Evolutionary conservation across 352 stramenopile species (phyloP).

Genomic region (Pythium vanterpoolii): DNA sequence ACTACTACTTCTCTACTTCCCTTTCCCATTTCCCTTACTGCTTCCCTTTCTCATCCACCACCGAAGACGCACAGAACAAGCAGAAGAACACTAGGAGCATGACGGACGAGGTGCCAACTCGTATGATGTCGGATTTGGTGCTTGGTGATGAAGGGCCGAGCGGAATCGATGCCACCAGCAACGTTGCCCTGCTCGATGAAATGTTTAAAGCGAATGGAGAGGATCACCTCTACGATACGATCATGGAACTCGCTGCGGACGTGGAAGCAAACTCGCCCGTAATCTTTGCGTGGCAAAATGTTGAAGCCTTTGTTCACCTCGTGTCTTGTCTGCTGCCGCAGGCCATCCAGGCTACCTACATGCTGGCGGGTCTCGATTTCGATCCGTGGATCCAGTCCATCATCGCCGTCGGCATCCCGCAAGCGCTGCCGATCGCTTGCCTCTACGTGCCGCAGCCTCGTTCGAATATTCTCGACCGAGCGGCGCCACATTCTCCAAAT

Average conservation of each 20-base stretch:
- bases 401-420: constrained; percentile 16
- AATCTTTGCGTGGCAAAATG: constrained; percentile 25
- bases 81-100: no score
- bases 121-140: no score
- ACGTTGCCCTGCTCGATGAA: constrained; percentile 14
- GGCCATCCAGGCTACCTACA: constrained; percentile 8
- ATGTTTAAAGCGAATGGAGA: constrained; percentile 23
- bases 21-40: no score
- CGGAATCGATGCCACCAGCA: no score
- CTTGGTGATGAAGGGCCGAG: no score
- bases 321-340: constrained; percentile 19
- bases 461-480: constrained; percentile 21
- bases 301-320: constrained; percentile 19
- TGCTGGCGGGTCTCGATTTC: constrained; percentile 5
- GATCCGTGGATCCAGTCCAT: constrained; percentile 23
- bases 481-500: constrained; percentile 10
- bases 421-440: constrained; percentile 20
- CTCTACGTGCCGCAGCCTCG: constrained; percentile 24
- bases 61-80: no score
- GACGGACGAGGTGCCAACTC: no score
- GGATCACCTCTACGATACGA: constrained; percentile 20
- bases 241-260: constrained; percentile 20
- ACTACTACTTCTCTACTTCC: no score
- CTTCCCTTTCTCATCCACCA: no score
- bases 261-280: constrained; percentile 17